A percentile compares a stretch with the other conserved stretches of the same genome.
These are phyloP conservation scores for Aspergillus chevalieri DNA, from an alignment of 2,329 filamentous ascomycete genomes.

Conservation along the genomic window DNA sequence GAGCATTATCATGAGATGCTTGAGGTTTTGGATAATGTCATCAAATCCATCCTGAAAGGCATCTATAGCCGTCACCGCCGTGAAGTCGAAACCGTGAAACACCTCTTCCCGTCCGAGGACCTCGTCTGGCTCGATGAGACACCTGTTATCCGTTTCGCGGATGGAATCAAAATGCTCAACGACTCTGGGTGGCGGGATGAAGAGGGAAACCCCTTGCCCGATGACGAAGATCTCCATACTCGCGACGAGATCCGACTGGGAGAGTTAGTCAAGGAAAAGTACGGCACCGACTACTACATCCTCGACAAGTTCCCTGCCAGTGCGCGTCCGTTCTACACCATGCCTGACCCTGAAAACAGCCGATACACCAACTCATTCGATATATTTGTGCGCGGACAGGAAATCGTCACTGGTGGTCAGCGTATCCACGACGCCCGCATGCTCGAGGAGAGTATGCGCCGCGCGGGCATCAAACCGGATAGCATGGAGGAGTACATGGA, in stretches of 20 bases:
- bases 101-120: slow-evolving; percentile 79
- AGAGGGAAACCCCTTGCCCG: slow-evolving; percentile 63
- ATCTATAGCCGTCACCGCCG: slow-evolving; percentile 62
- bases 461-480: slow-evolving; percentile 67
- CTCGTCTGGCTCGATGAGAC: slow-evolving; percentile 83
- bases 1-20: slow-evolving; percentile 87
- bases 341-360: slow-evolving; percentile 68
- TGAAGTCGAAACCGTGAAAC: slow-evolving; percentile 73
- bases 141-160: slow-evolving; percentile 70
- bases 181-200: slow-evolving; percentile 71
- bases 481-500: slow-evolving; percentile 86
- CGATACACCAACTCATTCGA: slow-evolving; percentile 86
- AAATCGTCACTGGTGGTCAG: slow-evolving; percentile 87
- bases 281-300: slow-evolving; percentile 84
- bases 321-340: slow-evolving; percentile 85
- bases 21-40: slow-evolving; percentile 66
- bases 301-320: slow-evolving; percentile 85
- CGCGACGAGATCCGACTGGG: slow-evolving; percentile 82
- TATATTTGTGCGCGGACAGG: slow-evolving; percentile 88
- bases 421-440: slow-evolving; percentile 77
- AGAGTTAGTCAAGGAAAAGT: slow-evolving; percentile 77
- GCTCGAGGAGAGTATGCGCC: slow-evolving; percentile 71
- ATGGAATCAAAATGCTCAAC: slow-evolving; percentile 75
- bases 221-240: slow-evolving; percentile 75
- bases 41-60: slow-evolving; percentile 72